Base-by-base conservation (phyloP, 2,329 filamentous ascomycete species). In the Nothopassalora personata region DNA sequence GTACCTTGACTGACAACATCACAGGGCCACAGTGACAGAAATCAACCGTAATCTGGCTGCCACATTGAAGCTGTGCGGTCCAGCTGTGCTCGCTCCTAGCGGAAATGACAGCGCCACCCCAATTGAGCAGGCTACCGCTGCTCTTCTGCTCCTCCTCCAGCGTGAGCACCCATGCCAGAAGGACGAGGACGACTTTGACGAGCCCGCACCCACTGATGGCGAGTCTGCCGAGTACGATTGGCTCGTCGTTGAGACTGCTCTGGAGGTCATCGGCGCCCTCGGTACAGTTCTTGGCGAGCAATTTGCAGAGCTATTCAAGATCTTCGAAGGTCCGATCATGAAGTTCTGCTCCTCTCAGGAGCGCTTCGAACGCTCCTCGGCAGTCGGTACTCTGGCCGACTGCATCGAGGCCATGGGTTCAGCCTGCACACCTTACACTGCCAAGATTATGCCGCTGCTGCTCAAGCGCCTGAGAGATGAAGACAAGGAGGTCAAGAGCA, bases 211-310 rank as follows among this genome's bases (percentile, higher is more conserved):
- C 9, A 79, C 79, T 56, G 73, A 81, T 11, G 80, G 85, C 53
- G 93, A 91, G 72, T 89, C 88, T 31, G 96, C 93, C 2, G 94
- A 99, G 78, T 96, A 96, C 70, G 94, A 97, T 79, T 97, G 94
- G 94, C 84, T 97, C 18, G 88, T 96, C 54, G 88, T 97, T 56
- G 94, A 99, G 78, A 96, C 91, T 9, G 92, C 91, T 36, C 84
- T 97, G 57, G 94, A 97, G 66, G 91, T 96, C 50, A 81, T 97
- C 53, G 90, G 91, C 54, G 91, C 90, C 39, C 83, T 97, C 45
- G 87, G 92, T 19, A 85, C 86, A 50, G 91, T 91, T 33, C 85
- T 97, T 13, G 94, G 94, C 43, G 75, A 83, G 23, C 85, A 86
- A 67, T 97, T 97, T 70, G 82, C 83, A 57, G 88, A 96, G 79